Evolutionary conservation across 257 asterid species (phyloP).

Genomic region (Schizonepeta tenuifolia): DNA sequence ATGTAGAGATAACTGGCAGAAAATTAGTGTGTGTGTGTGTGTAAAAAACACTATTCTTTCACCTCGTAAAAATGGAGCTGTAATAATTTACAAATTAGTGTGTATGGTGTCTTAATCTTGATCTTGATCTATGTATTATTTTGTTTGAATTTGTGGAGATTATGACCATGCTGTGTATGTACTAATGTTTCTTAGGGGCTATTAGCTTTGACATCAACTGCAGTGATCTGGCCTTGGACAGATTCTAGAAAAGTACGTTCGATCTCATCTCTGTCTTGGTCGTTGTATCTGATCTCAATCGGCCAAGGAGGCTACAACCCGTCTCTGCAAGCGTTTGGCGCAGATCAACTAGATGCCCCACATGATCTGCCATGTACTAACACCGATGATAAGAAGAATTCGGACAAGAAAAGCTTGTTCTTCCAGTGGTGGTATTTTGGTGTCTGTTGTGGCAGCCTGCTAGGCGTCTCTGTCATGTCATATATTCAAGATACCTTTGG

Average conservation of each 20-base stretch:
- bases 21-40: background rate
- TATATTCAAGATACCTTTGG: conserved; percentile 84
- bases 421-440: conserved; percentile 98
- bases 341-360: conserved; percentile 66
- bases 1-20: no score
- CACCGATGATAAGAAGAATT: conserved; percentile 29
- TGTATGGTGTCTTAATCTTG: background rate
- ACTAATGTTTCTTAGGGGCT: conserved; percentile 58
- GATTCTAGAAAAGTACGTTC: conserved; percentile 38
- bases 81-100: background rate
- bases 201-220: conserved; percentile 68
- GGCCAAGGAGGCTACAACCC: conserved; percentile 92
- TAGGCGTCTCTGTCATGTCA: conserved; percentile 80
- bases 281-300: conserved; percentile 73
- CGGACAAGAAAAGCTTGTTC: conserved; percentile 59
- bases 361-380: conserved; percentile 47
- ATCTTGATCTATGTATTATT: background rate
- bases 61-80: no score
- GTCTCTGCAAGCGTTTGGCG: conserved; percentile 92
- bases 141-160: background rate
- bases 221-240: conserved; percentile 64
- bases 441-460: conserved; percentile 79
- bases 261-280: conserved; percentile 54
- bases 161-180: background rate
- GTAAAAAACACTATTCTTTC: no score